A percentile compares a stretch with the other conserved stretches of the same genome.
phyloP scores from a whole-genome alignment of 306 rosid genomes.

The Betula pendula region DNA sequence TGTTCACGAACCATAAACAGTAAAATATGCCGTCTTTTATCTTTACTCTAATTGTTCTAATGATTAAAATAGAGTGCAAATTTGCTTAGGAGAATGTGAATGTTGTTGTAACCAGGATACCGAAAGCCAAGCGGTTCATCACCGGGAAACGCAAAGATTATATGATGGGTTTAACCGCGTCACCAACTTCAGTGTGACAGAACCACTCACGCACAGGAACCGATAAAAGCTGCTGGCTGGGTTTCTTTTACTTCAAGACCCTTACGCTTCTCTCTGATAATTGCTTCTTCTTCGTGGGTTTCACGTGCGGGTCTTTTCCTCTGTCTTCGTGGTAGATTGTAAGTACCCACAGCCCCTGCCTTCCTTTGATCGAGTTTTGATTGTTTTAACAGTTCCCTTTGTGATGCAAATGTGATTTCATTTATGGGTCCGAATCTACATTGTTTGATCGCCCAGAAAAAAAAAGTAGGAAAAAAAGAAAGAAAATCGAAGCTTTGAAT shows the following conservation, averaged over 20 bases:
- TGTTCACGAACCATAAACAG: too few species aligned
- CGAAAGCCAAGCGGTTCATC: not conserved
- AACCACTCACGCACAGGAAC: not conserved
- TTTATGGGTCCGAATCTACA: not conserved
- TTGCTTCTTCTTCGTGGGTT: conserved; percentile 10
- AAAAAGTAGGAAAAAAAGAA: not conserved
- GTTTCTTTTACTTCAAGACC: not conserved
- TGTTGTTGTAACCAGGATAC: too few species aligned
- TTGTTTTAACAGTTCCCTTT: not conserved
- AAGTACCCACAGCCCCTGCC: not conserved
- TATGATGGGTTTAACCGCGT: not conserved
- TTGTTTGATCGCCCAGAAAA: conserved; percentile 13
- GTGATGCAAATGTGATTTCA: not conserved
- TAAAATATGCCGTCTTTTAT: too few species aligned
- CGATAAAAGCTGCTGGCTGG: not conserved
- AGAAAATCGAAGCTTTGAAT: not conserved
- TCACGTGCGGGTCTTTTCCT: conserved; percentile 1
- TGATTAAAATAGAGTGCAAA: too few species aligned
- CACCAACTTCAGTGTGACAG: not conserved
- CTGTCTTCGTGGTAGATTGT: not conserved
- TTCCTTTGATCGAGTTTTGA: not conserved
- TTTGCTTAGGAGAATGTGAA: too few species aligned
- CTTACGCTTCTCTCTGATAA: not conserved
- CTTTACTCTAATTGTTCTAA: too few species aligned
- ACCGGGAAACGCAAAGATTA: not conserved